Evolutionary conservation across 192 early-diverging fungal genomes (phyloP).

Genomic region (Powellomyces hirtus): DNA sequence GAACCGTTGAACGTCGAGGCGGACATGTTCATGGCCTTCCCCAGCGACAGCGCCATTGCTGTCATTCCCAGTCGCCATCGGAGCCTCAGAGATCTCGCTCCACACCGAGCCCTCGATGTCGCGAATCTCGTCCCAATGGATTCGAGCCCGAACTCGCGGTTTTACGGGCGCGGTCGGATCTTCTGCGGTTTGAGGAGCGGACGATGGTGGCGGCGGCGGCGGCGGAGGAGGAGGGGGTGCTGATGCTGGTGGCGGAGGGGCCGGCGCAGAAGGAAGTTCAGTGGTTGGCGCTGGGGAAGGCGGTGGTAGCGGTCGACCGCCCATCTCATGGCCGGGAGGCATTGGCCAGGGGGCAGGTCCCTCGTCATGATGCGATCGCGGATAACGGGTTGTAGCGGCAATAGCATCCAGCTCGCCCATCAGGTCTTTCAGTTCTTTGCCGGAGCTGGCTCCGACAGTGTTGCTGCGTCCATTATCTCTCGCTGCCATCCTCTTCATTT

Average conservation of each 20-base stretch:
- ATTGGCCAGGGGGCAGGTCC: background rate
- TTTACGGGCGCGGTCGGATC: conserved; percentile 26
- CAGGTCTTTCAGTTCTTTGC: background rate
- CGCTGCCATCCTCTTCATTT: background rate
- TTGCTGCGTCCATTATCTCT: no score
- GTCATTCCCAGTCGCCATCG: conserved; percentile 21
- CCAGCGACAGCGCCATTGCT: conserved; percentile 16
- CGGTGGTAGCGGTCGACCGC: background rate
- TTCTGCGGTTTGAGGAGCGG: background rate
- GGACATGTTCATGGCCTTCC: background rate
- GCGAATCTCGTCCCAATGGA: conserved; percentile 50
- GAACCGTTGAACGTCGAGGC: background rate
- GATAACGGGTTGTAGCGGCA: background rate
- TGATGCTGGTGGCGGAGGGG: conserved; percentile 19
- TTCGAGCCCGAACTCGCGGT: conserved; percentile 35
- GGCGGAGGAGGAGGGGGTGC: conserved; percentile 26
- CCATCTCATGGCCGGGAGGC: background rate
- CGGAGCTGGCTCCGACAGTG: no score
- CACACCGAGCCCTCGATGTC: conserved; percentile 31
- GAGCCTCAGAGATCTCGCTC: conserved; percentile 9
- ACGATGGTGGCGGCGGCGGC: conserved; percentile 32
- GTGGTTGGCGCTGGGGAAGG: background rate
- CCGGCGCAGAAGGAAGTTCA: conserved; percentile 4
- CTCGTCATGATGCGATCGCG: background rate
- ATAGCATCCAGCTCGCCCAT: conserved; percentile 3